Evolutionary conservation across 352 stramenopile genomes (phyloP).

Genomic region (Globisporangium perplexum): DNA sequence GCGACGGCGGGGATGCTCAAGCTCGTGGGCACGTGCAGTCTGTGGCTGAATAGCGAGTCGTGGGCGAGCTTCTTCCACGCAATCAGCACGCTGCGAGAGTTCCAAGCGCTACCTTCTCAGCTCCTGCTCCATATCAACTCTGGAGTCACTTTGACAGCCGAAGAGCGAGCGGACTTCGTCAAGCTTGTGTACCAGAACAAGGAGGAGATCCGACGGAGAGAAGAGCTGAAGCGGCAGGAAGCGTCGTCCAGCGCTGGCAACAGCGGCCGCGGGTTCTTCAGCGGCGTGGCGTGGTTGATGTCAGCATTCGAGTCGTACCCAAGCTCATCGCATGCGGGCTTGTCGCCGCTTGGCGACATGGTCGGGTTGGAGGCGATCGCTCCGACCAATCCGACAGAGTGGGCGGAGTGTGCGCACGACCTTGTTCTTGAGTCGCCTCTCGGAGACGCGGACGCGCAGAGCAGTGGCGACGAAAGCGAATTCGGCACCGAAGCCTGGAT

Average conservation of each 20-base stretch:
- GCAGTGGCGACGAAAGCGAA: conserved; percentile 12
- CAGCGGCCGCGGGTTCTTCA: conserved; percentile 48
- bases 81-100: conserved; percentile 52
- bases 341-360: conserved; percentile 1
- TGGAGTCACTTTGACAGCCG: conserved; percentile 21
- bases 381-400: conserved; percentile 28
- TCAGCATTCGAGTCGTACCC: conserved; percentile 56
- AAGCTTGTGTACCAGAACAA: conserved; percentile 55
- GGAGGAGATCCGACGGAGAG: conserved; percentile 38
- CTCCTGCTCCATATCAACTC: conserved; percentile 22
- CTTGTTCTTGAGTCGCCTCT: conserved; percentile 25
- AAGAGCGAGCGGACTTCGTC: conserved; percentile 53
- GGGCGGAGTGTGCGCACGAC: conserved; percentile 42
- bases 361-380: conserved; percentile 14
- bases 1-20: conserved; percentile 69
- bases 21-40: conserved; percentile 51
- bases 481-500: conserved; percentile 65
- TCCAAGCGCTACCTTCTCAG: conserved; percentile 44
- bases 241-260: conserved; percentile 13
- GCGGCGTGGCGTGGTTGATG: conserved; percentile 65
- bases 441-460: conserved; percentile 1
- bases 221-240: conserved; percentile 34
- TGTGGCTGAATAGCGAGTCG: conserved; percentile 37
- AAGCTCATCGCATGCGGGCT: conserved; percentile 13
- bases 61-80: conserved; percentile 69